These are phyloP conservation scores for Aspergillus cejpii DNA, from an alignment of 2,329 filamentous ascomycete species.

Conservation along the genomic window DNA sequence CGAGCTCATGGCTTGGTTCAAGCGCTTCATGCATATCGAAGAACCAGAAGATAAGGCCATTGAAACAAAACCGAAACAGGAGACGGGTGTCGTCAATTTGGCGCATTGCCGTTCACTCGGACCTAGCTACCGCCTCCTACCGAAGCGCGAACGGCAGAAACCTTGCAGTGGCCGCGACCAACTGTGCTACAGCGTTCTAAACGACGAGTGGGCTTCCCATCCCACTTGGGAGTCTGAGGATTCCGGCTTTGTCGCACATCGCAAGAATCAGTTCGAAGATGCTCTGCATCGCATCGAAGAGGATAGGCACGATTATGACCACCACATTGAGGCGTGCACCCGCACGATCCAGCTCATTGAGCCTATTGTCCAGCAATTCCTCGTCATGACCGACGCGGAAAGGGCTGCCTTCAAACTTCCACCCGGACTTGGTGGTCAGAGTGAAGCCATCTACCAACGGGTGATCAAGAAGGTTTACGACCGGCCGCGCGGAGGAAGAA, in stretches of 20 bases:
- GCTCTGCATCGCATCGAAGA: slow-evolving; percentile 93
- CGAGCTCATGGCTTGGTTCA: slow-evolving; percentile 86
- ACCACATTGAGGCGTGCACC: slow-evolving; percentile 90
- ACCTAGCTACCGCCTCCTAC: slow-evolving; percentile 87
- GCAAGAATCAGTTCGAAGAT: slow-evolving; percentile 94
- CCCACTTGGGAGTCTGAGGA: slow-evolving; percentile 98
- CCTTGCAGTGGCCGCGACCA: slow-evolving; percentile 91
- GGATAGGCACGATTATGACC: slow-evolving; percentile 96
- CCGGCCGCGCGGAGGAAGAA: slow-evolving; percentile 70
- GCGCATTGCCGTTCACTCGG: slow-evolving; percentile 94
- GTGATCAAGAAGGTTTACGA: slow-evolving; percentile 98
- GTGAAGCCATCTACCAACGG: slow-evolving; percentile 92
- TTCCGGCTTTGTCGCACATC: slow-evolving; percentile 92
- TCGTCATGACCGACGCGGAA: slow-evolving; percentile 68
- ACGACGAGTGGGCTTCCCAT: slow-evolving; percentile 97
- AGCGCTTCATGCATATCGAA: slow-evolving; percentile 66
- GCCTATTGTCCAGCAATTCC: slow-evolving; percentile 84
- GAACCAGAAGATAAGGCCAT: slow-evolving; percentile 70
- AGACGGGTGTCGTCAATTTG: slow-evolving; percentile 73
- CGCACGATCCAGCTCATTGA: slow-evolving; percentile 95
- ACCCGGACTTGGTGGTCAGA: slow-evolving; percentile 78
- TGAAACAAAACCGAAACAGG: slow-evolving; percentile 68
- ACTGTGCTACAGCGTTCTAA: slow-evolving; percentile 85
- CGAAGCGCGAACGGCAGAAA: slow-evolving; percentile 83
- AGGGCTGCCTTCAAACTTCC: slow-evolving; percentile 71